Base-by-base conservation (phyloP, 345 rosid species). In the Citropsis articulata region DNA sequence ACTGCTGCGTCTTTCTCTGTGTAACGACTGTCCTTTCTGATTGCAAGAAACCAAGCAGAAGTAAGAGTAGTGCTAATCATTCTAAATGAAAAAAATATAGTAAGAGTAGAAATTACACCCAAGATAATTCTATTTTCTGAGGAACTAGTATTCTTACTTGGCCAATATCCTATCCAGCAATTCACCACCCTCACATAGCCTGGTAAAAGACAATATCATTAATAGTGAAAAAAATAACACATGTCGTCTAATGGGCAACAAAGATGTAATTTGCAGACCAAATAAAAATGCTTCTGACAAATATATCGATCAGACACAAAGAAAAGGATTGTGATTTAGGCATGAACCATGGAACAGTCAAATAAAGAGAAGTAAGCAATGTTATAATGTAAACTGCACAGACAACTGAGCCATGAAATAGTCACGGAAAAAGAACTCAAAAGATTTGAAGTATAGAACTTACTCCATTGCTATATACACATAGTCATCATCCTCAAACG, bases 181-280 rank as follows among this genome's bases (percentile, higher is more conserved):
- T 81, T 96, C 99, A 71, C 99, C 98, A 75, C 99, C 99, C 81
- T 96, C 98, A 42, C 99, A 96, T 83, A 94, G 86, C 91, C 98
- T 97, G 62, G 71, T 68, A 33, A 69, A 2, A 33, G 9, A 78
- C 14, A 80, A 53, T 42, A 19, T 57, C 75, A 53, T 22, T 31
- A 66, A 67, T 27, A 62, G 2, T n/a, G 31, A 66, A 6, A 67
- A 80, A 50, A 33, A 78, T 50, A 10, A 61, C 1, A 69, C 53
- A 22, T 21, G 60, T 13, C 5, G 24, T 53, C 53, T 59, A 42
- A 53, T 55, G 21, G 30, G 45, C 33, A 67, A 80, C 57, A 22
- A 12, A 48, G 30, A 62, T 70, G 27, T 8, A 73, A 53, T 36
- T 21, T 9, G 2, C 9, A 33, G 21, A 30, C 48, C 31, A 64